These are phyloP conservation scores for Ogataea saltuana DNA, from an alignment of 805 yeast species.

Conservation along the genomic window DNA sequence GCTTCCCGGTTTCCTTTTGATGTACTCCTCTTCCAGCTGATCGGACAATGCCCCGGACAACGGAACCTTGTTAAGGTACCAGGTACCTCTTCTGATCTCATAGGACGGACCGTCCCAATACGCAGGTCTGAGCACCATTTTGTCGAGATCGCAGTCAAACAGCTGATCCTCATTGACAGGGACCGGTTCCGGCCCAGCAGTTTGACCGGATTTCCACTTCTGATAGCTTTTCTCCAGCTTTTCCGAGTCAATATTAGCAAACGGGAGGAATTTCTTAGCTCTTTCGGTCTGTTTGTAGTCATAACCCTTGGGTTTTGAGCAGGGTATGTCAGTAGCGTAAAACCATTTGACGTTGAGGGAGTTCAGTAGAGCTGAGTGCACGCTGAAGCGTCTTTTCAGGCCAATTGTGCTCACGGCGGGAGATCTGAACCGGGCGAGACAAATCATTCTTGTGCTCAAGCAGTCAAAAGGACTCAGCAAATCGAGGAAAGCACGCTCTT, in stretches of 20 bases:
- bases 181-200: conserved; percentile 30
- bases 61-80: conserved; percentile 72
- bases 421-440: too few species aligned
- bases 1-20: conserved; percentile 30
- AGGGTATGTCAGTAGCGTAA: conserved; percentile 79
- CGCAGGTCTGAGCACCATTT: conserved; percentile 60
- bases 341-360: conserved; percentile 55
- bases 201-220: conserved; percentile 9
- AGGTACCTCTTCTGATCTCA: conserved; percentile 79
- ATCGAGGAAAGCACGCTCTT: too few species aligned
- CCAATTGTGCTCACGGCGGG: too few species aligned
- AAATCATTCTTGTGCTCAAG: too few species aligned
- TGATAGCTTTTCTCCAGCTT: conserved; percentile 57
- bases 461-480: too few species aligned
- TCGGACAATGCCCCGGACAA: conserved; percentile 49
- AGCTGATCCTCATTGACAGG: conserved; percentile 81
- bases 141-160: conserved; percentile 65
- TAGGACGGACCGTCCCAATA: conserved; percentile 90
- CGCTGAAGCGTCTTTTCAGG: too few species aligned
- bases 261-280: conserved; percentile 66
- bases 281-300: conserved; percentile 49
- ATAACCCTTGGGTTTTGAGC: conserved; percentile 62
- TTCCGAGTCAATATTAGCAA: conserved; percentile 60
- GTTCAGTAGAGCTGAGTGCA: too few species aligned
- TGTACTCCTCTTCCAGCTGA: conserved; percentile 60